phyloP scores from a whole-genome alignment of 345 rosid species.

The Boechera retrofracta region DNA sequence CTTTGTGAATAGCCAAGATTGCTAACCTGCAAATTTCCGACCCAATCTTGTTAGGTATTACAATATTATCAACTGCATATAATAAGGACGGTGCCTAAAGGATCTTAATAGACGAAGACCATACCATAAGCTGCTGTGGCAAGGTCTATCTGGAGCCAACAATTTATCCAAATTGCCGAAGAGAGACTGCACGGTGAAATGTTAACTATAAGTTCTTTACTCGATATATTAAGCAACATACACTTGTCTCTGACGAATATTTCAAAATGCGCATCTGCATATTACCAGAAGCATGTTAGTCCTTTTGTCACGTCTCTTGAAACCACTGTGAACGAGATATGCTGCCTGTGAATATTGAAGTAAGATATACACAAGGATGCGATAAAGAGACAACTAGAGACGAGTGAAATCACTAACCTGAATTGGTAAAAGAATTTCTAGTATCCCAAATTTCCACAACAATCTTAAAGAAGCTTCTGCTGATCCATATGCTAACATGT shows the following conservation, averaged over 20 bases:
- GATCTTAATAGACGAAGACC: not conserved
- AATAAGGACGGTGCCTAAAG: not conserved
- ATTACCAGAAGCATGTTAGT: slow-evolving; percentile 86
- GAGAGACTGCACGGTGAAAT: slow-evolving; percentile 63
- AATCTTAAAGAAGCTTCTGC: slow-evolving; percentile 90
- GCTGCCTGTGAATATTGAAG: slow-evolving; percentile 63
- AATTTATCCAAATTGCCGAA: slow-evolving; percentile 74
- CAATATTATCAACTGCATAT: not conserved
- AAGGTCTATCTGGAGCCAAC: slow-evolving; percentile 85
- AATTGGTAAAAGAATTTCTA: slow-evolving; percentile 79
- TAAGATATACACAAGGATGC: slow-evolving; percentile 37
- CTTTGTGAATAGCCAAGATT: slow-evolving; percentile 78
- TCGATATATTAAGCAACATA: not conserved
- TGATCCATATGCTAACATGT: slow-evolving; percentile 94
- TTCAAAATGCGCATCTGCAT: slow-evolving; percentile 9
- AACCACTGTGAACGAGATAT: slow-evolving; percentile 66
- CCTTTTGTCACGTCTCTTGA: slow-evolving; percentile 78
- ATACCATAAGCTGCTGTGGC: slow-evolving; percentile 86
- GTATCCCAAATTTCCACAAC: slow-evolving; percentile 88
- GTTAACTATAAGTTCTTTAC: slow-evolving; percentile 22
- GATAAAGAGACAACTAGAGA: not conserved
- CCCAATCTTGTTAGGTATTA: not conserved
- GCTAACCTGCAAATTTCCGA: slow-evolving; percentile 57
- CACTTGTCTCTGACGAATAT: slow-evolving; percentile 19
- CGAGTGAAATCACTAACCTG: slow-evolving; percentile 55